Evolutionary conservation across 148 eudicot species (phyloP), one percentile per base, ranked within the genome.

Genomic region (Diospyros lotus): DNA sequence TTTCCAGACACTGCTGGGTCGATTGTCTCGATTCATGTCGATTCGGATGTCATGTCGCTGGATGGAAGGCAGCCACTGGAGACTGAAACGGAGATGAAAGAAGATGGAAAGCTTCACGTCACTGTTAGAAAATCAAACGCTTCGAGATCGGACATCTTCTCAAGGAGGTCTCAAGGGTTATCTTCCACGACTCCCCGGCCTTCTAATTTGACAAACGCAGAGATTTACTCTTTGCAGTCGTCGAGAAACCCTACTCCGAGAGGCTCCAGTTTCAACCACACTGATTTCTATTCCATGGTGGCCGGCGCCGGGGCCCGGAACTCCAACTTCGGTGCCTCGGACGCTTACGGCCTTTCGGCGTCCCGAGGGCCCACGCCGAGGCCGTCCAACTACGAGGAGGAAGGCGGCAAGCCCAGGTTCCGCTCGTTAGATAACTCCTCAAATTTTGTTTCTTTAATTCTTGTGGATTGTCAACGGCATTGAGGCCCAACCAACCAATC

Each of bases 1-100:
- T 94, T 94, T 58, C 98, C 98, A 0, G 97, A 85, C 10, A 85
- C 96, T 1, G 98, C 96, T 0, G 97, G 90, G 3, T 86, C 96
- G 2, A 94, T 94, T 12, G 93, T 92, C 9, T 90, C 98, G 9
- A 87, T 94, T 38, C 93, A 88, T 50, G 97, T 94, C 1, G 97
- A 94, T 73, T 92, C 98, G 1, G 98, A 94, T 75, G 84, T 94
- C 6, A 73, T 92, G 77, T 92, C 97, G 3, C 68, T 94, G 64
- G 98, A 92, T 71, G 98, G 98, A 0, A 66, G 93, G 11, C 89
- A 86, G 53, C 73, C 82, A 6, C 9, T 94, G 14, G 96, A 94
- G 73, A 92, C 97, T 0, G 92, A 92, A 48, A 88, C 98, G 0
- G 92, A 94, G 75, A 70, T 94, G 6, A 87, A 87, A 38, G 98